Base-by-base conservation (phyloP, 495 filamentous ascomycete species). In the Penicillium nucicola region DNA sequence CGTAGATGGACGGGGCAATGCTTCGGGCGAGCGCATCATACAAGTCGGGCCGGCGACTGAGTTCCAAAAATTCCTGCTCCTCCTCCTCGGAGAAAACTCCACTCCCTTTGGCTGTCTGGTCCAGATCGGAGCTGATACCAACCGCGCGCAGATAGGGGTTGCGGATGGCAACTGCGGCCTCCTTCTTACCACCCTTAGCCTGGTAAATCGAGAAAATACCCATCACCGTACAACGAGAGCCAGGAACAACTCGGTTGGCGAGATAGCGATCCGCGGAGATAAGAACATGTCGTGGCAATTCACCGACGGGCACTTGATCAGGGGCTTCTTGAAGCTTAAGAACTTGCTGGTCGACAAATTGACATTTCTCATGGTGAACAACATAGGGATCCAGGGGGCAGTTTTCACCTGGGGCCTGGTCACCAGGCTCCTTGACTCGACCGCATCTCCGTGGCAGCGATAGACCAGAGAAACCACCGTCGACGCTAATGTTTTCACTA, bases 121-220 rank as follows among this genome's bases (percentile, higher is more conserved):
- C 91, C 25, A 95, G 72, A 56, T 97, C 92, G 18, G 84, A 90
- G 43, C 87, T 88, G 56, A 99, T 91, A 14, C 95, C 95, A 6
- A 95, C 87, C 2, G 95, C 89, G 47, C 93, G 85, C n/a, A 99
- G 75, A 57, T 99, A 99, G 10, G 95, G 93, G 36, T 95, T 96
- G 48, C 95, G 83, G 60, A 99, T 95, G 13, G 95, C 95, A 5
- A 96, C 91, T 0, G 93, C 93, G 6, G 83, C 83, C 11, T 88
- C 85, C 53, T 84, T 86, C 69, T 92, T 97, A 14, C 84, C 86
- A 23, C 84, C 88, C 68, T 96, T 96, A 52, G 82, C 83, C 64
- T 95, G 90, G 65, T 96, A 99, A 63, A 97, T 97, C 30, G 91
- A 96, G 75, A 96, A 99, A 42, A 99, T 91, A 15, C 95, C 95